phyloP scores from a whole-genome alignment of 2,329 filamentous ascomycete genomes.

The Botrytis byssoidea region DNA sequence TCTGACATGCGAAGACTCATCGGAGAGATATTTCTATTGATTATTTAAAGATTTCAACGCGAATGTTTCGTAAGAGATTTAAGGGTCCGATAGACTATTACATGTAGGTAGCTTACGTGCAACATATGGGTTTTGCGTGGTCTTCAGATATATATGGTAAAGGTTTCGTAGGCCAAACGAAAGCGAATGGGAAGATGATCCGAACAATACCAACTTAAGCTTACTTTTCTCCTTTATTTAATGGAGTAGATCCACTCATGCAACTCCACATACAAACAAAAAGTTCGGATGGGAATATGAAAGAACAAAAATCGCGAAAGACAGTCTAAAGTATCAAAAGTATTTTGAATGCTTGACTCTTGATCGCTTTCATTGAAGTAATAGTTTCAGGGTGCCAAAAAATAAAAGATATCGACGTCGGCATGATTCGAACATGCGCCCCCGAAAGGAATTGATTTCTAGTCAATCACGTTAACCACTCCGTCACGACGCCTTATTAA shows the following conservation, averaged over 20 bases:
- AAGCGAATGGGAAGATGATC: not conserved
- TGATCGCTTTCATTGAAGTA: too few species aligned
- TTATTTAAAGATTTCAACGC: not conserved
- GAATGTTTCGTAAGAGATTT: not conserved
- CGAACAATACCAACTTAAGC: not conserved
- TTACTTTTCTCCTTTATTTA: not conserved
- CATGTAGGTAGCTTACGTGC: not conserved
- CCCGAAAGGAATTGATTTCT: slow-evolving; percentile 15
- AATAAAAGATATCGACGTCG: not conserved
- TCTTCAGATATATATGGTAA: not conserved
- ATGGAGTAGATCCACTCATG: not conserved
- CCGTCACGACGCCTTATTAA: slow-evolving; percentile 8
- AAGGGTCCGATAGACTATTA: not conserved
- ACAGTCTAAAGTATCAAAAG: not conserved
- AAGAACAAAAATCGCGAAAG: not conserved
- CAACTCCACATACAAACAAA: not conserved
- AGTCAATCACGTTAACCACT: slow-evolving; percentile 15
- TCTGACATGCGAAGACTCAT: not conserved
- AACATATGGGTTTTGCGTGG: not conserved
- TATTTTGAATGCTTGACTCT: too few species aligned
- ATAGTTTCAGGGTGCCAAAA: not conserved
- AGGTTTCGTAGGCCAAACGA: not conserved
- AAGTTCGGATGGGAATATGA: not conserved
- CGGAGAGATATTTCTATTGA: not conserved
- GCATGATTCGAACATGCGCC: slow-evolving; percentile 19